These are phyloP conservation scores for Dendryphion nanum DNA, from an alignment of 2,329 filamentous ascomycete species.

Conservation along the genomic window DNA sequence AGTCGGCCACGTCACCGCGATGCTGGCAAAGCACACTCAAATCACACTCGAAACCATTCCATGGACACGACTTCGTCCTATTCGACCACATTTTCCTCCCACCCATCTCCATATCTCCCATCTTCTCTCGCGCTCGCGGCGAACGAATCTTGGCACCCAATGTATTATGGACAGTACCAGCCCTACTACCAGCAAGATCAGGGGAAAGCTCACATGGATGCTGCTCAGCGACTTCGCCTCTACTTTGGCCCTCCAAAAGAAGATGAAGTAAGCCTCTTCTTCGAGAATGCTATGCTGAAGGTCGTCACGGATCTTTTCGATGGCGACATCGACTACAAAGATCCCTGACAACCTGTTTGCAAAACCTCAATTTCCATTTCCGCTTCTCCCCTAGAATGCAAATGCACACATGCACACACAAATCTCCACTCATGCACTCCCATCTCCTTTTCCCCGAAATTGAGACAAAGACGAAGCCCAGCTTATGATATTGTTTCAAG, in stretches of 20 bases:
- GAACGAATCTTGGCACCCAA: conserved; percentile 36
- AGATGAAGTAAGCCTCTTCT: conserved; percentile 43
- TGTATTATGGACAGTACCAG: conserved; percentile 37
- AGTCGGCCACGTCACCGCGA: conserved; percentile 43
- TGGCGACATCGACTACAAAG: conserved; percentile 45
- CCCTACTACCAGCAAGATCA: conserved; percentile 9
- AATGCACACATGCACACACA: too few species aligned
- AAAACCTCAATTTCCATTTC: conserved; percentile 2
- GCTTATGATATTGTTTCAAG: neutral
- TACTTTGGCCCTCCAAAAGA: conserved; percentile 45
- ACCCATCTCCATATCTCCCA: conserved; percentile 16
- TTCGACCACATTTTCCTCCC: conserved; percentile 15
- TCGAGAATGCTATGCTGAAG: conserved; percentile 48
- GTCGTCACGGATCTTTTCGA: conserved; percentile 48
- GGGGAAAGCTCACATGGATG: conserved; percentile 24
- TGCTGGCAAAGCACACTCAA: conserved; percentile 21
- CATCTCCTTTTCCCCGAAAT: neutral
- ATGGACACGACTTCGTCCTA: conserved; percentile 27
- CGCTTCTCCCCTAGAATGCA: neutral
- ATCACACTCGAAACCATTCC: conserved; percentile 30
- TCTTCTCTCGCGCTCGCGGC: conserved; percentile 17
- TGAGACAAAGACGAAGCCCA: neutral
- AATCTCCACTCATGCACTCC: conserved; percentile 14
- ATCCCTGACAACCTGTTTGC: conserved; percentile 33
- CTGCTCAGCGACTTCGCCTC: conserved; percentile 38